These are phyloP conservation scores for Xylaria grammica DNA, from an alignment of 495 filamentous ascomycete genomes.

Conservation along the genomic window DNA sequence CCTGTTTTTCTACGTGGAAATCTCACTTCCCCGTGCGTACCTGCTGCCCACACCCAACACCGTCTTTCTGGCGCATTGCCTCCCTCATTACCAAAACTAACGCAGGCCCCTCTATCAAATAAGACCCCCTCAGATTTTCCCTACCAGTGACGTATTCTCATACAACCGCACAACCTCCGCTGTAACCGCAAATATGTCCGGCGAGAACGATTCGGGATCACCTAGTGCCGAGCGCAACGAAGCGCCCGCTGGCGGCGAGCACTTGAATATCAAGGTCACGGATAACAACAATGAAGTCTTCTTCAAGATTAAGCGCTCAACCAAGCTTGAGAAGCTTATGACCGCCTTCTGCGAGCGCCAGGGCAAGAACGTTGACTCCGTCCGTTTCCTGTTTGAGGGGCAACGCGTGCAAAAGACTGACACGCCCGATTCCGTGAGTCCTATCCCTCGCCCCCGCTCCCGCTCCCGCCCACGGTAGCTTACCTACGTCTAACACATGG, in stretches of 20 bases:
- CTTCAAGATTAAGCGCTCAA: conserved; percentile 99
- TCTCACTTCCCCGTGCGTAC: too few relatives aligned
- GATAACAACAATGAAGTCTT: conserved; percentile 99
- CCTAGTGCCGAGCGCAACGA: conserved; percentile 59
- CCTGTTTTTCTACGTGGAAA: too few relatives aligned
- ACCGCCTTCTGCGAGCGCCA: conserved; percentile 97
- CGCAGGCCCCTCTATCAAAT: too few relatives aligned
- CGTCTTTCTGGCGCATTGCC: too few relatives aligned
- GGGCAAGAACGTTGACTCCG: conserved; percentile 81
- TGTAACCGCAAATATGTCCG: conserved; percentile 52
- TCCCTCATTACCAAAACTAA: too few relatives aligned
- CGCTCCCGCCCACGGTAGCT: background rate
- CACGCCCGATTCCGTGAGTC: conserved; percentile 87
- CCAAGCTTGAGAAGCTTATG: conserved; percentile 97
- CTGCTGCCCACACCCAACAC: too few relatives aligned
- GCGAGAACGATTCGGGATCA: conserved; percentile 58
- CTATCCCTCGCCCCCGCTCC: background rate
- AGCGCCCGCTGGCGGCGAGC: conserved; percentile 62
- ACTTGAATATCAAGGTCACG: conserved; percentile 99
- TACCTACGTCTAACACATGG: background rate
- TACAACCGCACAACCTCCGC: background rate
- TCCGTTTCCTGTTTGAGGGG: conserved; percentile 96
- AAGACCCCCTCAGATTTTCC: background rate
- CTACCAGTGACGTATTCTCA: background rate
- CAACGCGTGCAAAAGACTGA: conserved; percentile 86